Evolutionary conservation across 495 filamentous ascomycete genomes (phyloP).

Genomic region (Cercophora scortea): DNA sequence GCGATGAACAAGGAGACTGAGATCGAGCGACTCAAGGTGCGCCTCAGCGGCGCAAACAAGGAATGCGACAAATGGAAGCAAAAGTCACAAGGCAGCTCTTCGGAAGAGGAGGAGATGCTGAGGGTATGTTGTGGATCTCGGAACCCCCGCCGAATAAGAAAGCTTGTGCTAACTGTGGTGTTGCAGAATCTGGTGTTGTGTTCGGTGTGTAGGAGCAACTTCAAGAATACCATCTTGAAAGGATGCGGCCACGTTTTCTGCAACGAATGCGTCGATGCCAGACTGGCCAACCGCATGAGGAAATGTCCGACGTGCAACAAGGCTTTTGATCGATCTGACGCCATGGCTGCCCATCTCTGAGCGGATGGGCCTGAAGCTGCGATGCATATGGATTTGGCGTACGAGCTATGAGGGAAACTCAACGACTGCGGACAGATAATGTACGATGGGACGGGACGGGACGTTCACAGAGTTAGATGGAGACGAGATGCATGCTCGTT

Average conservation of each 20-base stretch:
- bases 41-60: slow-evolving; percentile 66
- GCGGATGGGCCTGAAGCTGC: background rate
- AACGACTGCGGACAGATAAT: no score
- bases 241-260: slow-evolving; percentile 97
- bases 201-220: slow-evolving; percentile 78
- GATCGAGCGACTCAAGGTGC: slow-evolving; percentile 61
- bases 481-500: no score
- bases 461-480: no score
- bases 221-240: slow-evolving; percentile 89
- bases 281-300: slow-evolving; percentile 75
- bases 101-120: slow-evolving; percentile 73
- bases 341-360: slow-evolving; percentile 55
- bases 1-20: slow-evolving; percentile 55
- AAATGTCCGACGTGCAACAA: slow-evolving; percentile 92
- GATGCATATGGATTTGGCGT: no score
- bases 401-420: no score
- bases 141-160: background rate
- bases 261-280: slow-evolving; percentile 77
- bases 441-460: no score
- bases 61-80: slow-evolving; percentile 73
- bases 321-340: slow-evolving; percentile 82
- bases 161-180: slow-evolving; percentile 28
- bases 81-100: slow-evolving; percentile 70
- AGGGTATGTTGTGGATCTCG: slow-evolving; percentile 53
- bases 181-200: slow-evolving; percentile 76